Evolutionary conservation across 495 filamentous ascomycete genomes (phyloP), one percentile per base, ranked within the genome.

Genomic region (Penicillium egyptiacum): DNA sequence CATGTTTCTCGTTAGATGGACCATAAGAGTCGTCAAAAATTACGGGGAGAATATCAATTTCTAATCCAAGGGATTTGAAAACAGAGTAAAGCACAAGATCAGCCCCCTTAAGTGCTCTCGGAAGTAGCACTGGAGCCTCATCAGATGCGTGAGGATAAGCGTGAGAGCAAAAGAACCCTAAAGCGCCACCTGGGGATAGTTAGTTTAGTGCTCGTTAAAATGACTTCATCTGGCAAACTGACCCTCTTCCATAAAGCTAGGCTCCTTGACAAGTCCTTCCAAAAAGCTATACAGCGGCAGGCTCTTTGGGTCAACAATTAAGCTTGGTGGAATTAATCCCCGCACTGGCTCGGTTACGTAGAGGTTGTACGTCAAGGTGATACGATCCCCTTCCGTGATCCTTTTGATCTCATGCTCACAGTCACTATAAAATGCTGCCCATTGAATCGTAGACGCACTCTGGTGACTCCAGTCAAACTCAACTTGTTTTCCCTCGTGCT

Each of bases 371-470:
- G 82, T 86, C 20, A 86, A 61, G 0, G 81, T 86, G 25, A 86
- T 56, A 0, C 81, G 73, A 48, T 86, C 72, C 0, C 82, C 83
- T 7, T 62, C 55, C 0, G 70, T 80, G 41, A 86, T 72, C n/a
- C 73, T 67, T 6, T 76, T 64, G n/a, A 86, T 77, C 65, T 86
- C 82, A 62, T 86, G 83, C 59, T 82, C 77, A 57, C 79, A 84
- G 58, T 86, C 82, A 54, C 76, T 81, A 61, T 84, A 86, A 65
- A 87, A 87, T 1, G 83, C 83, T 0, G 78, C 81, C 83, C 81
- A 87, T 20, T 79, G 65, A 46, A 86, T 73, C 1, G 58, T 12
- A 0, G 67, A 41, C 5, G 20, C 43, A 35, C 62, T 71, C 0
- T 48, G 42, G 1, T 39, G 23, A 20, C 57, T 58, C 80, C 81